These are phyloP conservation scores for Pachyrhizus erosus DNA, from an alignment of 306 rosid genomes.

Conservation along the genomic window DNA sequence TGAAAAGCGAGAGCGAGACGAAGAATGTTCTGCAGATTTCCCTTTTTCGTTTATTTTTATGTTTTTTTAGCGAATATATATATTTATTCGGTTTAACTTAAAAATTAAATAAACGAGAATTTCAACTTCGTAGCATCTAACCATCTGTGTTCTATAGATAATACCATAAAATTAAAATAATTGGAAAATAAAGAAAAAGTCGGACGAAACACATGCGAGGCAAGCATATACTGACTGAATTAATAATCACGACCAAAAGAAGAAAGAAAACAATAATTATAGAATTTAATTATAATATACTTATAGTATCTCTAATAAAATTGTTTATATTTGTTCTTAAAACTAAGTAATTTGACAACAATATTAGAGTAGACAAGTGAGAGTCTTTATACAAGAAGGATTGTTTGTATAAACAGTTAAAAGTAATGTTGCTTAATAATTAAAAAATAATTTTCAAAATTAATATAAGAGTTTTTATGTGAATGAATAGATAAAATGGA, in stretches of 20 bases:
- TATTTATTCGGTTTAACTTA: neutral
- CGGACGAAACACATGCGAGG: conserved; percentile 23
- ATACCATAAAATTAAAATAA: conserved; percentile 12
- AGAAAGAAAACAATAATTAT: neutral
- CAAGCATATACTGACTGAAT: neutral
- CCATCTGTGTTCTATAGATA: neutral
- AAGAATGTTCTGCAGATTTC: conserved; percentile 51
- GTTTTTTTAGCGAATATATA: neutral
- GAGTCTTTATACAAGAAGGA: too few species aligned
- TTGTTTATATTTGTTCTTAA: neutral
- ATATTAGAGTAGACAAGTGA: too few species aligned
- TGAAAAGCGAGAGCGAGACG: conserved; percentile 27
- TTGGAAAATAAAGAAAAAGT: neutral
- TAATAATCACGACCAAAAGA: neutral
- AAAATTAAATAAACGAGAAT: neutral
- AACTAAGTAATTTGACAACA: too few species aligned
- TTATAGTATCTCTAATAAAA: neutral
- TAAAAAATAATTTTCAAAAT: too few species aligned
- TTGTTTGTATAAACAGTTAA: too few species aligned
- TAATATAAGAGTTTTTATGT: too few species aligned
- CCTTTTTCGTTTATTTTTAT: conserved; percentile 22
- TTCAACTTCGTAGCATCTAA: conserved; percentile 9
- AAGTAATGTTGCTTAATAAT: too few species aligned
- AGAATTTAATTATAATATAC: neutral
- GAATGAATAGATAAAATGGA: too few species aligned